Base-by-base conservation (phyloP, 805 yeast species). In the Nakazawaea ernobii region DNA sequence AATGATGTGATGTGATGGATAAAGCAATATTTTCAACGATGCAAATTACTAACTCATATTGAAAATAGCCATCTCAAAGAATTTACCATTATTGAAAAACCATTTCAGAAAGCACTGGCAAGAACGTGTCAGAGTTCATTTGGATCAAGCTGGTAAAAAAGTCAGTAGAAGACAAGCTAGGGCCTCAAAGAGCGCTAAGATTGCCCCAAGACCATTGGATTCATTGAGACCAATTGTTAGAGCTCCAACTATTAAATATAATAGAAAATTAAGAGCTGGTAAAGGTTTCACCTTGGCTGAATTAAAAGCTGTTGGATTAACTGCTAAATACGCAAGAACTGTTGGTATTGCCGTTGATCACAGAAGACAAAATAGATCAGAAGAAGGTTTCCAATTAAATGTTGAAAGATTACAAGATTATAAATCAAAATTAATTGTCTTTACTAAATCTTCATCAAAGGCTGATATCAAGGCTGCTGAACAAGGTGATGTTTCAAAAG, bases 21-120 rank as follows among this genome's bases (percentile, higher is more conserved):
- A 33, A 3, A n/a, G 3, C 15, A n/a, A 33, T 33, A 33, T 13
- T n/a, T n/a, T n/a, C n/a, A 10, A 11, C 3, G 10, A 14, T n/a
- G 38, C 8, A 20, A 36, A 20, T 29, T 52, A 55, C 59, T 59
- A 61, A 59, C 59, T n/a, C n/a, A 39, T 30, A 6, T 32, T 26
- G 32, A 17, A 24, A 59, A 70, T 75, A 91, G 99, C 98, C 77
- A 90, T 94, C 84, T 77, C 94, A 67, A 92, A 94, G 91, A 92
- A 92, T 82, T 84, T 90, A 81, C 96, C 98, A 82, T 80, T 92
- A 80, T 86, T 88, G 84, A 89, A 88, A 86, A 92, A 92, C 86
- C 99, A 94, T 83, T 92, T 92, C 96, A 86, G 97, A 84, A 92
- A 92, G 88, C 92, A 92, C 96, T 94, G 99, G 99, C 98, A 94